Base-by-base conservation (phyloP, 345 rosid genomes). In the Leavenworthia alabamica region DNA sequence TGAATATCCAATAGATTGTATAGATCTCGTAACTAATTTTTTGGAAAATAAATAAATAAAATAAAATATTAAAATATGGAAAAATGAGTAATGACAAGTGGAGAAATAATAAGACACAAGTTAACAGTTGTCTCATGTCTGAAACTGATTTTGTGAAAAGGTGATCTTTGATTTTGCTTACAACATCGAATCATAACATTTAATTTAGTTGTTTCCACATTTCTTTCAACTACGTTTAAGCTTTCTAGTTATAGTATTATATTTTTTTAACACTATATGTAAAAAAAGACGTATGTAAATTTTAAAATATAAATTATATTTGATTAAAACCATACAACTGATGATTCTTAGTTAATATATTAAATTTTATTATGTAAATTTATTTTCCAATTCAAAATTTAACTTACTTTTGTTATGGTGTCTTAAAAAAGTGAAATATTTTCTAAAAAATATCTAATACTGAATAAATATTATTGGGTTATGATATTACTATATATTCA, bases 151-250 rank as follows among this genome's bases (percentile, higher is more conserved):
- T n/a, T n/a, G n/a, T n/a, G n/a, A n/a, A n/a, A n/a, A n/a, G n/a
- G n/a, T 54, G 64, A 60, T 58, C 39, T 64, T 71, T 73, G 71
- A 73, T 78, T 37, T 67, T 78, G 66, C 76, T 79, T 76, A 71
- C 78, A 57, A 61, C 69, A 64, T 53, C 73, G 50, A 67, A 76
- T 84, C 84, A 71, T 58, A 69, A 43, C 78, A 72, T 75, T 74
- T 63, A 71, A 70, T 31, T 61, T 49, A 69, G 62, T 50, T 53
- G 45, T 22, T 32, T 43, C 62, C 66, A n/a, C 46, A 44, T 53
- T 47, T 49, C 11, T 15, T 48, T 22, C 13, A 33, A 66, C n/a
- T n/a, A n/a, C n/a, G 37, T 22, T 24, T 20, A 20, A n/a, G 22
- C 17, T 61, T 8, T 22, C 50, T 37, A 11, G 24, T 17, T 40